Evolutionary conservation across 2,329 filamentous ascomycete genomes (phyloP).

Genomic region (Paraphaeosphaeria sporulosa): DNA sequence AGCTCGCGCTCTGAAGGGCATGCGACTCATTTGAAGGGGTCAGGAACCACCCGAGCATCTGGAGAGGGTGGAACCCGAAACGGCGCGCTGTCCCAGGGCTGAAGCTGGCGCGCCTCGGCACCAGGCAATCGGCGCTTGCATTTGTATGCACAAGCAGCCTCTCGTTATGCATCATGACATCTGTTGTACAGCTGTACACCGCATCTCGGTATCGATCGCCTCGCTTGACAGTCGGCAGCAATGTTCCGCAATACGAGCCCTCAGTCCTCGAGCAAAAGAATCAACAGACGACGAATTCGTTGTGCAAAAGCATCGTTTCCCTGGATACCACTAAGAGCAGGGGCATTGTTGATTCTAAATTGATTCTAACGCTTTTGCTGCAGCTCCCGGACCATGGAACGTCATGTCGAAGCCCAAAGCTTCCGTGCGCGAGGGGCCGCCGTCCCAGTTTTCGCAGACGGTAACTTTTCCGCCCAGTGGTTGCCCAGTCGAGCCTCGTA

Average conservation of each 20-base stretch:
- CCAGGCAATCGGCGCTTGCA: constrained; percentile 26
- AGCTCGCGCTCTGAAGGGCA: constrained; percentile 8
- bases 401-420: constrained; percentile 40
- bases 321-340: constrained; percentile 28
- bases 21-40: constrained; percentile 29
- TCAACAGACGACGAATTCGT: constrained; percentile 1
- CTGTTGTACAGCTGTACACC: constrained; percentile 40
- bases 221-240: constrained; percentile 23
- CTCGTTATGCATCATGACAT: constrained; percentile 41
- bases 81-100: constrained; percentile 36
- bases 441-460: constrained; percentile 27
- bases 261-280: neutral
- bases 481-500: constrained; percentile 31
- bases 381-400: constrained; percentile 27
- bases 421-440: constrained; percentile 34
- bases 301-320: constrained; percentile 27
- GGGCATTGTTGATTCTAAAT: constrained; percentile 21
- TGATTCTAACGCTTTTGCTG: constrained; percentile 23
- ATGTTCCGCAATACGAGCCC: constrained; percentile 7
- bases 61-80: constrained; percentile 35
- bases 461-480: constrained; percentile 24
- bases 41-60: constrained; percentile 36
- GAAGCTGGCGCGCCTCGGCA: constrained; percentile 33
- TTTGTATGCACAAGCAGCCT: constrained; percentile 23
- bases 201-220: constrained; percentile 21